Evolutionary conservation across 768 basidiomycete genomes (phyloP).

Genomic region (Tricholoma hemisulphureum): DNA sequence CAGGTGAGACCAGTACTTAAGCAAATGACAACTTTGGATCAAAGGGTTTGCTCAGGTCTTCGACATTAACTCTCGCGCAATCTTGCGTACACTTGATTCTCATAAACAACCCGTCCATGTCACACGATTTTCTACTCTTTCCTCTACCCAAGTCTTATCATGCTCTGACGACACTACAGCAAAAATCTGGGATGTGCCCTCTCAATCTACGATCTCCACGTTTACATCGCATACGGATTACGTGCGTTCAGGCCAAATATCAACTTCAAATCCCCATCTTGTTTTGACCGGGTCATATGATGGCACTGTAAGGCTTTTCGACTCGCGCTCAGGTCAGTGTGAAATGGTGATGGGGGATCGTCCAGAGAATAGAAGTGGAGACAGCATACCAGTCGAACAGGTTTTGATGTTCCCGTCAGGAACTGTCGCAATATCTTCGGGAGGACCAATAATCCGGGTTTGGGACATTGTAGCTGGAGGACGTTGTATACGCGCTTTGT

Average conservation of each 20-base stretch:
- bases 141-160: constrained; percentile 83
- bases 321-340: constrained; percentile 77
- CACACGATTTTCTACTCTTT: constrained; percentile 82
- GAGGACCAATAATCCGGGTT: constrained; percentile 88
- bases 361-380: constrained; percentile 26
- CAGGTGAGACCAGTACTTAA: constrained; percentile 45
- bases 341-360: constrained; percentile 77
- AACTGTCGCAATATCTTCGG: constrained; percentile 78
- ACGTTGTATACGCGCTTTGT: constrained; percentile 84
- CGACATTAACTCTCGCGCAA: constrained; percentile 89
- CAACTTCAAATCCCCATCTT: constrained; percentile 77
- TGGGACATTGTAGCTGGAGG: constrained; percentile 96
- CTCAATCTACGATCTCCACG: constrained; percentile 73
- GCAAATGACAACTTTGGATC: neutral
- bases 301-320: constrained; percentile 83
- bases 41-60: constrained; percentile 60
- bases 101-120: constrained; percentile 98
- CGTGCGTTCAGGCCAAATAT: constrained; percentile 89
- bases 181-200: constrained; percentile 93
- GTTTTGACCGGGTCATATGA: constrained; percentile 95
- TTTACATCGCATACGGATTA: constrained; percentile 92
- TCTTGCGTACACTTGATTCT: constrained; percentile 86
- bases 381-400: constrained; percentile 78
- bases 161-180: constrained; percentile 97
- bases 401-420: constrained; percentile 92